Conservation (phyloP, 331 rosid genomes). For the Arachis monticola region DNA sequence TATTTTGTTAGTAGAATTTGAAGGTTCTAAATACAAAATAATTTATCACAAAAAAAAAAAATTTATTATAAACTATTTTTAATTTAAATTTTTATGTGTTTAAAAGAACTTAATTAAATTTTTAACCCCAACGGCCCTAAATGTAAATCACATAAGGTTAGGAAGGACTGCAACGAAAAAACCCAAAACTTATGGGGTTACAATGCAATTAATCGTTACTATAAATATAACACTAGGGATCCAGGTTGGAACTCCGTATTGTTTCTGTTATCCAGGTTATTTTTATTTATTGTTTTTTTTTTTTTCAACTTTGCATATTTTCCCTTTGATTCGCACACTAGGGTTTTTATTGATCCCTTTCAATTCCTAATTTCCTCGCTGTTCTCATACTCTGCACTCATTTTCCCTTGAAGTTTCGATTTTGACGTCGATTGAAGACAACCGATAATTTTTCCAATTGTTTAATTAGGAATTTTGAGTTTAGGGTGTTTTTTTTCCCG, state of each 20-base stretch:
- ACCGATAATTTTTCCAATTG: not conserved
- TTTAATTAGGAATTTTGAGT: not conserved
- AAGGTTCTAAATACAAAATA: no score
- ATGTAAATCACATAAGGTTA: no score
- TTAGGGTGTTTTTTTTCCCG: not conserved
- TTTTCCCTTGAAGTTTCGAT: not conserved
- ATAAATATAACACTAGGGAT: not conserved
- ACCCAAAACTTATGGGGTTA: not conserved
- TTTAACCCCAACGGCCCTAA: no score
- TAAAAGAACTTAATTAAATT: no score
- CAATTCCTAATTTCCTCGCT: not conserved
- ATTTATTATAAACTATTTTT: no score
- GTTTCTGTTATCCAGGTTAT: not conserved
- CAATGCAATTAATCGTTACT: not conserved
- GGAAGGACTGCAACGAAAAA: not conserved
- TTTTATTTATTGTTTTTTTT: no score
- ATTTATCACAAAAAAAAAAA: no score
- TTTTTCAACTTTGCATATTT: not conserved
- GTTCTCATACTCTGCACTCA: not conserved
- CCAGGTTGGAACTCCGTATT: no score
- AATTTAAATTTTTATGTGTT: no score
- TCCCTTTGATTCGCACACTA: not conserved
- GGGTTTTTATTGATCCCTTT: constrained; percentile 25
- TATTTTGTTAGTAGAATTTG: no score
- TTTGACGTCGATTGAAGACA: not conserved